These are phyloP conservation scores for Epichloe sibirici DNA, from an alignment of 2,329 filamentous ascomycete genomes.

Conservation along the genomic window DNA sequence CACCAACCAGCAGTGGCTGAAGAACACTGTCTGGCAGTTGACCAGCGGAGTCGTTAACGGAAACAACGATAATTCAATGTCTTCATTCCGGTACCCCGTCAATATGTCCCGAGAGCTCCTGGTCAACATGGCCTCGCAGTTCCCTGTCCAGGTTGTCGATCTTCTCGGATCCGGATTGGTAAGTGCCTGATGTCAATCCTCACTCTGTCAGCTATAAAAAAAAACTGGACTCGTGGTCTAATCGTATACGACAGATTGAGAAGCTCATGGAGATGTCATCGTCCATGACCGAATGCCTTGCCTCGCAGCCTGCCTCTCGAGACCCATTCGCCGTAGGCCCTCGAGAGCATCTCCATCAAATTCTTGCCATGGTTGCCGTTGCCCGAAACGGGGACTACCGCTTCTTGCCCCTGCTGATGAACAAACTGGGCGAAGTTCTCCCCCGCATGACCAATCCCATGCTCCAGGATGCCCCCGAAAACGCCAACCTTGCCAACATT, in stretches of 20 bases:
- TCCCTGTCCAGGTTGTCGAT: slow-evolving; percentile 65
- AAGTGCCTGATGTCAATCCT: slow-evolving; percentile 19
- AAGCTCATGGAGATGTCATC: slow-evolving; percentile 69
- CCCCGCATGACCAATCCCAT: slow-evolving; percentile 49
- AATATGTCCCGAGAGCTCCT: slow-evolving; percentile 52
- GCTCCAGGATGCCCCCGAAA: slow-evolving; percentile 47
- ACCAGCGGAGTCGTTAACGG: slow-evolving; percentile 37
- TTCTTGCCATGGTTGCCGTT: slow-evolving; percentile 54
- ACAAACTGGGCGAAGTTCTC: slow-evolving; percentile 65
- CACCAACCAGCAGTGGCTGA: slow-evolving; percentile 53
- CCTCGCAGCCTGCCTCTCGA: slow-evolving; percentile 46
- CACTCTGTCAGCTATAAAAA: neutral
- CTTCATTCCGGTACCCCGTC: slow-evolving; percentile 51
- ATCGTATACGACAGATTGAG: slow-evolving; percentile 43
- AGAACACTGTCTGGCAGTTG: slow-evolving; percentile 51
- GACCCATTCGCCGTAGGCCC: slow-evolving; percentile 55
- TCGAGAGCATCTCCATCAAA: slow-evolving; percentile 59
- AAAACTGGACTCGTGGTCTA: neutral
- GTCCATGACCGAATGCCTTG: slow-evolving; percentile 61
- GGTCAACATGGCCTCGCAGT: slow-evolving; percentile 53
- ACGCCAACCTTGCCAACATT: slow-evolving; percentile 36
- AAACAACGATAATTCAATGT: slow-evolving; percentile 38
- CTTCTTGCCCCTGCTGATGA: slow-evolving; percentile 64
- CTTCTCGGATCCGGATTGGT: slow-evolving; percentile 63
- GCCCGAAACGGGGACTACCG: slow-evolving; percentile 66